Percentiles rank a stretch among this genome's conserved stretches.
Evolutionary conservation across 176 grass and related monocot species (phyloP).

Genomic region (Ensete ventricosum): DNA sequence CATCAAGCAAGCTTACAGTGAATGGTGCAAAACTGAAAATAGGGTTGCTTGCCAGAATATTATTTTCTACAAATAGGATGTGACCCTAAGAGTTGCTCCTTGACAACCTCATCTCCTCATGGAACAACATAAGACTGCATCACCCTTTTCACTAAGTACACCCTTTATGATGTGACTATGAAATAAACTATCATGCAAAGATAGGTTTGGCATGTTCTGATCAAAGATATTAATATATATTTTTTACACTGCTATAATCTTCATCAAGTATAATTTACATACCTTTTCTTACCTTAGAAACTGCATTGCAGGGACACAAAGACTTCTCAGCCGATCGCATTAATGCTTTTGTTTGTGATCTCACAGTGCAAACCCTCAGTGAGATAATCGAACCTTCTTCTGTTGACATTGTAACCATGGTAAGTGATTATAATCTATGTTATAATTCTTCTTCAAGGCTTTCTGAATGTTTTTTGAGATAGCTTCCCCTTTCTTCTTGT

Average conservation of each 20-base stretch:
- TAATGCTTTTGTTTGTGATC: slow-evolving; percentile 95
- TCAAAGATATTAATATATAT: too few species aligned
- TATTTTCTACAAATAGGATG: too few species aligned
- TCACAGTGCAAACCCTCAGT: slow-evolving; percentile 47
- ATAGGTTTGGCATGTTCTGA: too few species aligned
- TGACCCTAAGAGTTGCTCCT: too few species aligned
- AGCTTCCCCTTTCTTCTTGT: background rate
- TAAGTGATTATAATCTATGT: slow-evolving; percentile 24
- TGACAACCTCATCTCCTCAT: too few species aligned
- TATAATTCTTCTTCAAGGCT: background rate
- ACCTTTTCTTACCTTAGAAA: slow-evolving; percentile 14
- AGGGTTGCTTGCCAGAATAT: too few species aligned
- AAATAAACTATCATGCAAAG: too few species aligned
- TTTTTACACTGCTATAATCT: background rate
- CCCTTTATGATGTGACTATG: too few species aligned
- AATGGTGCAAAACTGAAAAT: too few species aligned
- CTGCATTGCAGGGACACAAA: slow-evolving; percentile 60
- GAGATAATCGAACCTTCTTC: slow-evolving; percentile 48
- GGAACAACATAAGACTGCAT: too few species aligned
- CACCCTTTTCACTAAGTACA: too few species aligned
- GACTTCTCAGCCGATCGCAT: slow-evolving; percentile 48
- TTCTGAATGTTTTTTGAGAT: background rate
- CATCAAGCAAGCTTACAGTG: too few species aligned
- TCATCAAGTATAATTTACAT: background rate
- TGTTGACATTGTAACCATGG: slow-evolving; percentile 84